A percentile compares a stretch with the other conserved stretches of the same genome.
Conservation (phyloP, 176 grass and related monocot genomes). For the Cymbopogon citratus region DNA sequence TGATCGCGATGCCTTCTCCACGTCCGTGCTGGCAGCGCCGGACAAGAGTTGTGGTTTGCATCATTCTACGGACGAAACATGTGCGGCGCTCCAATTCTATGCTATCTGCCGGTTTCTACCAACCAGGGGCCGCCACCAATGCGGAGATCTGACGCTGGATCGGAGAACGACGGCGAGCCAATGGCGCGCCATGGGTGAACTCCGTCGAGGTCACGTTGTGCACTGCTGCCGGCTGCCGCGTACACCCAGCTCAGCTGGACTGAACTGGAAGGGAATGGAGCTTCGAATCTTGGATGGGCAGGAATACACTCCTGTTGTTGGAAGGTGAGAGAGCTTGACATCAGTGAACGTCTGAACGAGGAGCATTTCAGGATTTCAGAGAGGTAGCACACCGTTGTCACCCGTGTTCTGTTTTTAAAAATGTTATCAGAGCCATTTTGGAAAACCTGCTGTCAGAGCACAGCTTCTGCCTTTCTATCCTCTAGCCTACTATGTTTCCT, state of each 20-base stretch:
- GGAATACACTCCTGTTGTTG: no score
- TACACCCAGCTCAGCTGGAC: no score
- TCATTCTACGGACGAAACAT: not conserved
- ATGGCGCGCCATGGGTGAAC: not conserved
- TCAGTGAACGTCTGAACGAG: no score
- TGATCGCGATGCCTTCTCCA: not conserved
- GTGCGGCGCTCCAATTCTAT: not conserved
- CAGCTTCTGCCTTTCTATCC: no score
- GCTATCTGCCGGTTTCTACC: not conserved
- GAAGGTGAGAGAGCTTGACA: no score
- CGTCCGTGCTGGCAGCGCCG: not conserved
- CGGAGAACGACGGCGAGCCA: slow-evolving; percentile 11
- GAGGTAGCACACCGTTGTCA: no score
- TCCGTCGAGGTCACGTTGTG: not conserved
- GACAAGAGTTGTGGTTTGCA: not conserved
- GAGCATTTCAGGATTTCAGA: no score
- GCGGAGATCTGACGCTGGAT: not conserved
- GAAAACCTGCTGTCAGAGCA: not conserved
- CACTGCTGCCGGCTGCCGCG: not conserved
- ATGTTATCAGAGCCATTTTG: not conserved
- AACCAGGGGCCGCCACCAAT: not conserved
- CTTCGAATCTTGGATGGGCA: no score
- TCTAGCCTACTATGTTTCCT: no score
- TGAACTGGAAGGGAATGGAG: no score
- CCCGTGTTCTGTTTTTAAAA: no score